Percentiles rank a stretch among this genome's conserved stretches.
Conservation (phyloP, 2,329 filamentous ascomycete species). For the Anthostomella pinea region DNA sequence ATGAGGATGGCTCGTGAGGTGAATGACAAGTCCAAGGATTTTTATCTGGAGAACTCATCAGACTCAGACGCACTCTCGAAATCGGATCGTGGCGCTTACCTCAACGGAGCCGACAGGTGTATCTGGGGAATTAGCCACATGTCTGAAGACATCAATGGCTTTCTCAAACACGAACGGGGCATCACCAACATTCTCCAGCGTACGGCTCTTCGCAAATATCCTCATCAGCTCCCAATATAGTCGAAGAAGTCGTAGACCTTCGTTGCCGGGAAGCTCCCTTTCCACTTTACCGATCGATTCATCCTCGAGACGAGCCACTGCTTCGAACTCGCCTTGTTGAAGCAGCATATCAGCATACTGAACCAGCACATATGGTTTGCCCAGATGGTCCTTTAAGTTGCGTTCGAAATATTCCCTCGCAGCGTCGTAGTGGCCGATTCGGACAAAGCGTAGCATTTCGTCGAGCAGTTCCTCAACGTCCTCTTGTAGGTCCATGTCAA, state of each 20-base stretch:
- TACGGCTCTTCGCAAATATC: slow-evolving; percentile 12
- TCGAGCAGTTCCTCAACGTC: slow-evolving; percentile 25
- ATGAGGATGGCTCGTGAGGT: slow-evolving; percentile 6
- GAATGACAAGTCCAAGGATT: slow-evolving; percentile 15
- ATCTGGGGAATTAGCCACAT: slow-evolving; percentile 2
- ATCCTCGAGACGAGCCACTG: slow-evolving; percentile 13
- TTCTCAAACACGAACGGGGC: slow-evolving; percentile 4
- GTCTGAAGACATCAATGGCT: slow-evolving; percentile 4
- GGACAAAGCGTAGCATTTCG: slow-evolving; percentile 23
- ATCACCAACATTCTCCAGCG: slow-evolving; percentile 5
- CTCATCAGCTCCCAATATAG: slow-evolving; percentile 17
- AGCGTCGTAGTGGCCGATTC: slow-evolving; percentile 24
- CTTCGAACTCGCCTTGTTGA: slow-evolving; percentile 26
- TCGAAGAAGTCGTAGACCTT: slow-evolving; percentile 9
- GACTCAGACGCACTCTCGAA: not conserved
- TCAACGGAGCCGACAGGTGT: slow-evolving; percentile 11
- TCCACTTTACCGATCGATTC: slow-evolving; percentile 8
- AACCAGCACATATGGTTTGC: slow-evolving; percentile 25
- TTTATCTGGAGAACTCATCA: slow-evolving; percentile 14
- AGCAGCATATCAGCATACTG: slow-evolving; percentile 29
- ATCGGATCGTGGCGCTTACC: slow-evolving; percentile 4
- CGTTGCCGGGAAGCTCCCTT: not conserved
- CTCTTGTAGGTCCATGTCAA: slow-evolving; percentile 20
- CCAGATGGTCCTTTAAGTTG: slow-evolving; percentile 20
- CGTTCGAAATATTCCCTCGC: slow-evolving; percentile 21